Evolutionary conservation across 1,284 basidiomycete species (phyloP).

Genomic region (Rhodofomes roseus): DNA sequence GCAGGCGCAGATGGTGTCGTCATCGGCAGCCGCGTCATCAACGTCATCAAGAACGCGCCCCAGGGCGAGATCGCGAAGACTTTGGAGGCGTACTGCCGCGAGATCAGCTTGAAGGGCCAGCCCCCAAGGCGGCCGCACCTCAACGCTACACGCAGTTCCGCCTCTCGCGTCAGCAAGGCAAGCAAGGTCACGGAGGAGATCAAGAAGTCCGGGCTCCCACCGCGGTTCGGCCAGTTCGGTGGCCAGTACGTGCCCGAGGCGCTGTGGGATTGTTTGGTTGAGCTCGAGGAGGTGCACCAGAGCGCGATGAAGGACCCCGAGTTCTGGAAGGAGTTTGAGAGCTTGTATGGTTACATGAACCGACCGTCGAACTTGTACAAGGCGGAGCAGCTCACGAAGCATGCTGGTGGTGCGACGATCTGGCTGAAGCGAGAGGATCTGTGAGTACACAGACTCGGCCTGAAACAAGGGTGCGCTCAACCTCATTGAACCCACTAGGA

Average conservation of each 20-base stretch:
- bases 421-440: constrained; percentile 99
- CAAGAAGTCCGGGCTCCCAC: constrained; percentile 56
- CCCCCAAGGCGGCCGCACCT: constrained; percentile 25
- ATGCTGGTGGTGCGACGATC: constrained; percentile 82
- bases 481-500: constrained; percentile 41
- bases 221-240: constrained; percentile 92
- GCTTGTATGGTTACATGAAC: constrained; percentile 87
- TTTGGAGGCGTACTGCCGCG: constrained; percentile 75
- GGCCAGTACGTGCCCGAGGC: constrained; percentile 98
- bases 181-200: constrained; percentile 29
- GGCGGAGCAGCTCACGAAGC: constrained; percentile 64
- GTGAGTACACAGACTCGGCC: constrained; percentile 39
- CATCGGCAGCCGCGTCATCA: constrained; percentile 85
- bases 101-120: constrained; percentile 63
- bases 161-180: constrained; percentile 19
- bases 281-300: constrained; percentile 91
- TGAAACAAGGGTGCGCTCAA: background rate
- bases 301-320: constrained; percentile 82
- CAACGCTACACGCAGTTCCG: constrained; percentile 13
- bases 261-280: constrained; percentile 84
- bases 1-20: constrained; percentile 95
- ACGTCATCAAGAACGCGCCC: constrained; percentile 70
- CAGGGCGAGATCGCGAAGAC: constrained; percentile 48
- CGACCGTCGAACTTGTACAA: constrained; percentile 68
- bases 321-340: constrained; percentile 92